phyloP scores from a whole-genome alignment of 768 basidiomycete species.

The Kwoniella newhampshirensis region DNA sequence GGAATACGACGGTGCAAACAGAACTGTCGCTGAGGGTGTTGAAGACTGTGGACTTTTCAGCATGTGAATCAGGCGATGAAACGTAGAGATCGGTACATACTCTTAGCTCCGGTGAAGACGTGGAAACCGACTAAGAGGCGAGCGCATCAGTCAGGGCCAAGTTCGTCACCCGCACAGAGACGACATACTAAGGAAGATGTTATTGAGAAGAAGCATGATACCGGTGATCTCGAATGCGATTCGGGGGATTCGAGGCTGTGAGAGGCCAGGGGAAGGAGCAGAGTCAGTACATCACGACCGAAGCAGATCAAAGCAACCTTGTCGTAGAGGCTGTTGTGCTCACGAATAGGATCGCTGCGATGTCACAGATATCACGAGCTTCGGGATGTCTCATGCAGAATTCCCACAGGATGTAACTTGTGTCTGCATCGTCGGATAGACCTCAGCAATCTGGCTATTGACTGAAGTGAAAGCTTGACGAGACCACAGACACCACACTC shows the following conservation, averaged over 20 bases:
- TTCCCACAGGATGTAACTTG: slow-evolving; percentile 58
- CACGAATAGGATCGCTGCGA: slow-evolving; percentile 56
- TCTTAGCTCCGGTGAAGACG: slow-evolving; percentile 46
- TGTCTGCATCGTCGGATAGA: slow-evolving; percentile 47
- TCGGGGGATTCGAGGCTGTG: slow-evolving; percentile 57
- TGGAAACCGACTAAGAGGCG: slow-evolving; percentile 34
- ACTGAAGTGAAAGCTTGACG: no score
- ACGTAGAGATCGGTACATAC: slow-evolving; percentile 11
- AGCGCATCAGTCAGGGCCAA: slow-evolving; percentile 4
- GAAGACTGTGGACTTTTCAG: slow-evolving; percentile 30
- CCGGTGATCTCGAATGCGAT: slow-evolving; percentile 60
- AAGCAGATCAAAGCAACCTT: background rate
- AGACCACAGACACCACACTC: slow-evolving; percentile 17
- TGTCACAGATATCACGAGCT: slow-evolving; percentile 60
- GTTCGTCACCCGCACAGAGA: no score
- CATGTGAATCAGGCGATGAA: background rate
- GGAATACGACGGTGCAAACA: slow-evolving; percentile 43
- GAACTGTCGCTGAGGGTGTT: slow-evolving; percentile 44
- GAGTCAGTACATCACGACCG: background rate
- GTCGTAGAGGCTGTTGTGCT: background rate
- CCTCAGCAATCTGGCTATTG: background rate
- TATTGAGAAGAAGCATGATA: slow-evolving; percentile 62
- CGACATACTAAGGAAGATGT: slow-evolving; percentile 55
- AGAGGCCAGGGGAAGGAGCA: background rate
- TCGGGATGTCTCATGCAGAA: slow-evolving; percentile 60